These are phyloP conservation scores for Colletotrichum australisinense DNA, from an alignment of 2,329 filamentous ascomycete genomes.

Conservation along the genomic window DNA sequence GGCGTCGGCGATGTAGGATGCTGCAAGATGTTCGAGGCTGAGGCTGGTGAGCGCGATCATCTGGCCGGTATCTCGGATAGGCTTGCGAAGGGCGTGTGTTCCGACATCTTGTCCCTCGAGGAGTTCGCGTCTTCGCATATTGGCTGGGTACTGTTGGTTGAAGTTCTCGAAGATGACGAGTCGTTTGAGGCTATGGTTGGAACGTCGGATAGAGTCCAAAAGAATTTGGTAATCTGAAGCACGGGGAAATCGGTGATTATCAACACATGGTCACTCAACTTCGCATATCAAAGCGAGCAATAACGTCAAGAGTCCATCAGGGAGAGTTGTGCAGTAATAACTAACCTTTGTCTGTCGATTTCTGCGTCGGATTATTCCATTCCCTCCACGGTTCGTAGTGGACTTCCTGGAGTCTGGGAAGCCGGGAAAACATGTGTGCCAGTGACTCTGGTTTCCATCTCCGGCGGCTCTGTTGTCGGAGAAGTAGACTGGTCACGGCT, in stretches of 20 bases:
- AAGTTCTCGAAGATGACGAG: constrained; percentile 46
- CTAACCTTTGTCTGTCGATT: constrained; percentile 37
- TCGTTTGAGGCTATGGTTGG: constrained; percentile 36
- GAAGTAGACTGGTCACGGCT: constrained; percentile 44
- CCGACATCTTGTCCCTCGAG: background rate
- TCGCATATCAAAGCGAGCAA: too few species aligned
- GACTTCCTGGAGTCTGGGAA: constrained; percentile 45
- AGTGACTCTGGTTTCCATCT: constrained; percentile 43
- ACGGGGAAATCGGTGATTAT: background rate
- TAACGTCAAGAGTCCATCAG: background rate
- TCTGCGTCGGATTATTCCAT: constrained; percentile 37
- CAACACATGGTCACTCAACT: too few species aligned
- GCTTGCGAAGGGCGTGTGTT: constrained; percentile 31
- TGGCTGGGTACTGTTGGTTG: constrained; percentile 43
- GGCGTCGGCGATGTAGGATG: constrained; percentile 43
- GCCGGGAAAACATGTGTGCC: constrained; percentile 43
- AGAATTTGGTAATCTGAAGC: constrained; percentile 1
- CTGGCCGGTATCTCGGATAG: constrained; percentile 36
- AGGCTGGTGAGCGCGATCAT: constrained; percentile 38
- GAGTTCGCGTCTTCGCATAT: constrained; percentile 31
- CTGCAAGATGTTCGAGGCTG: constrained; percentile 41
- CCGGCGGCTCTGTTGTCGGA: constrained; percentile 46
- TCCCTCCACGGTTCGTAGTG: constrained; percentile 48
- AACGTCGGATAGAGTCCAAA: constrained; percentile 14
- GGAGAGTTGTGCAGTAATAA: constrained; percentile 2